These are phyloP conservation scores for Smallanthus sonchifolius DNA, from an alignment of 129 eudicot genomes.

Conservation along the genomic window DNA sequence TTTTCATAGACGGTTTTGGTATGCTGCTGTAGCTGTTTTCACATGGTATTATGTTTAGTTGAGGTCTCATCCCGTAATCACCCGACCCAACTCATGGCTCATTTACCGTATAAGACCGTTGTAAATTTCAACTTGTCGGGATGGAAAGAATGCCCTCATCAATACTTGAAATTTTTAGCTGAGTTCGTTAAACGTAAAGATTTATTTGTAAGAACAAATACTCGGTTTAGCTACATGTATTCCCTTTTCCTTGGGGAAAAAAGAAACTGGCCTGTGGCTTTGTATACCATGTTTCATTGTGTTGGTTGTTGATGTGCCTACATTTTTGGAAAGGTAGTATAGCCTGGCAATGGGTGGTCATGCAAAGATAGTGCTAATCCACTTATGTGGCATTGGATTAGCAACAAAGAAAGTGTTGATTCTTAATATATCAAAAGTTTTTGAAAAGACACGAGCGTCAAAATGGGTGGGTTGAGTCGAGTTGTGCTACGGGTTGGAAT, in stretches of 20 bases:
- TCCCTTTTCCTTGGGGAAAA: background rate
- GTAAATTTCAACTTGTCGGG: conserved; percentile 12
- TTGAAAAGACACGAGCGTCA: too few species aligned
- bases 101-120: background rate
- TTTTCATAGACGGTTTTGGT: background rate
- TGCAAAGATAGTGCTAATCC: background rate
- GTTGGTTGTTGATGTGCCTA: background rate
- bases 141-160: conserved; percentile 7
- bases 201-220: conserved; percentile 1
- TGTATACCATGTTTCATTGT: background rate
- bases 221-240: background rate
- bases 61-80: background rate
- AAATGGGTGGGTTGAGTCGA: too few species aligned
- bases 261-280: background rate
- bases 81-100: conserved; percentile 3
- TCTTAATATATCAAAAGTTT: background rate
- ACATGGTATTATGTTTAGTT: background rate
- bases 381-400: background rate
- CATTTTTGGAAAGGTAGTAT: background rate
- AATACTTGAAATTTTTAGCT: conserved; percentile 7
- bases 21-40: conserved; percentile 10
- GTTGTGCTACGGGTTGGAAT: too few species aligned
- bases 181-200: background rate
- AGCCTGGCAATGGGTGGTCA: background rate
- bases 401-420: background rate